Conservation (phyloP, 768 basidiomycete species). For the Podaxis carcinomalis region DNA sequence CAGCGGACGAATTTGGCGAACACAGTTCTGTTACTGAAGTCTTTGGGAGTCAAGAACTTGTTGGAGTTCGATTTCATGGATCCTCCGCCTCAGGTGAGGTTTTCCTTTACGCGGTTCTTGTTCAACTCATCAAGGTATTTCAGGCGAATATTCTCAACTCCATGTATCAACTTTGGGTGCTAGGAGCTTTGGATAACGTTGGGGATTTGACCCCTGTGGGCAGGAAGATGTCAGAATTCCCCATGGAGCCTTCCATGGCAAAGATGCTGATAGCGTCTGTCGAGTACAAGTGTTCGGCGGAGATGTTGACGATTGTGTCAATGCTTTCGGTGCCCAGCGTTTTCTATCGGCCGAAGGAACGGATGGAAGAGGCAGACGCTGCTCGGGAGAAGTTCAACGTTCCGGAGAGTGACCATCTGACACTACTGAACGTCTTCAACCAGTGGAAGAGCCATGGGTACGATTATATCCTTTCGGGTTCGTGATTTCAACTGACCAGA, state of each 20-base stretch:
- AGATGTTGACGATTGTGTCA: slow-evolving; percentile 98
- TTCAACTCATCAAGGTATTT: background rate
- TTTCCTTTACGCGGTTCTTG: background rate
- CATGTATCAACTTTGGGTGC: slow-evolving; percentile 99
- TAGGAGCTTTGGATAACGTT: slow-evolving; percentile 94
- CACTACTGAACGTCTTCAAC: slow-evolving; percentile 91
- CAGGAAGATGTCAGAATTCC: slow-evolving; percentile 98
- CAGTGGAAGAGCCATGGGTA: slow-evolving; percentile 98
- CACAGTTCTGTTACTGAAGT: slow-evolving; percentile 91
- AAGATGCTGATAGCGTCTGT: slow-evolving; percentile 98
- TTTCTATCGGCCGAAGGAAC: slow-evolving; percentile 95
- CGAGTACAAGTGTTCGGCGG: slow-evolving; percentile 87
- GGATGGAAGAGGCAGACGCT: slow-evolving; percentile 97
- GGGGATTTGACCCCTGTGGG: slow-evolving; percentile 93
- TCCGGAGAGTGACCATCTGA: slow-evolving; percentile 96
- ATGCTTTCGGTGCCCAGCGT: slow-evolving; percentile 99
- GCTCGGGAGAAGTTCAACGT: slow-evolving; percentile 98
- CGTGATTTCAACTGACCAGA: slow-evolving; percentile 6
- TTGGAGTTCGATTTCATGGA: slow-evolving; percentile 99
- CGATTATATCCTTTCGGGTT: slow-evolving; percentile 21
- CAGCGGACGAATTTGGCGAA: slow-evolving; percentile 97
- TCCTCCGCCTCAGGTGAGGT: slow-evolving; percentile 90
- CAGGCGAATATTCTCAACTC: slow-evolving; percentile 97
- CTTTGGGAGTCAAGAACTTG: slow-evolving; percentile 93
- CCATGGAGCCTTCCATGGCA: slow-evolving; percentile 98